Base-by-base conservation (phyloP, 768 basidiomycete species). In the Suillus ampliporus region DNA sequence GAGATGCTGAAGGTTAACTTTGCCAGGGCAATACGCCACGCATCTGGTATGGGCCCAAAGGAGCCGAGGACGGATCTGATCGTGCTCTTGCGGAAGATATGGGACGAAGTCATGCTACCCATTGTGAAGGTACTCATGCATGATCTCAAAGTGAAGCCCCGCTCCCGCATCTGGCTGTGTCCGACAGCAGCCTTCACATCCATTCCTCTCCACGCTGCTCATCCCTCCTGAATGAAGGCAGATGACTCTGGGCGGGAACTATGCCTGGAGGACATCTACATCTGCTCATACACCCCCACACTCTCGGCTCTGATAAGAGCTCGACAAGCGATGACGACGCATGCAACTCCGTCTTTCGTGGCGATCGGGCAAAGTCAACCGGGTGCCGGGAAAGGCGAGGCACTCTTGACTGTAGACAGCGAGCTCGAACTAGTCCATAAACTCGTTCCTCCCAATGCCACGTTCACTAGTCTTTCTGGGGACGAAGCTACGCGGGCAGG, bases 211-310 rank as follows among this genome's bases (percentile, higher is more conserved):
- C 66, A 67, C 21, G 64, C 65, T 38, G 60, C 81, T 35, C 72
- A 77, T 10, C 69, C 69, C 1, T 80, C 79, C 41, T 47, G 56
- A 28, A 58, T 31, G 14, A 58, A 60, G 47, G 46, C 64, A 10
- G 65, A 60, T 9, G 21, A 40, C 23, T 56, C 6, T 4, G 23
- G 15, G 14, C 48, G 61, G 21, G 37, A 28, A 28, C 43, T 15
- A 19, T 11, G 61, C 17, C 58, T 43, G 0, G 38, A 46, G 13
- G 63, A 71, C 4, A 14, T 65, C 26, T 64, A 44, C 31, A 50
- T 66, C 10, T 64, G 58, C 1, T 66, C 65, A n/a, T 66, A 64
- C 40, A 64, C 64, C 1, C 63, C 65, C 9, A 48, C 57, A 13
- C 28, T 66, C 6, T 51, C 53, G 17, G 52, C 65, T 23, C 60